Evolutionary conservation across 1,139 yeast genomes (phyloP), one percentile per base, ranked within the genome.

Genomic region (Nadsonia commutata): DNA sequence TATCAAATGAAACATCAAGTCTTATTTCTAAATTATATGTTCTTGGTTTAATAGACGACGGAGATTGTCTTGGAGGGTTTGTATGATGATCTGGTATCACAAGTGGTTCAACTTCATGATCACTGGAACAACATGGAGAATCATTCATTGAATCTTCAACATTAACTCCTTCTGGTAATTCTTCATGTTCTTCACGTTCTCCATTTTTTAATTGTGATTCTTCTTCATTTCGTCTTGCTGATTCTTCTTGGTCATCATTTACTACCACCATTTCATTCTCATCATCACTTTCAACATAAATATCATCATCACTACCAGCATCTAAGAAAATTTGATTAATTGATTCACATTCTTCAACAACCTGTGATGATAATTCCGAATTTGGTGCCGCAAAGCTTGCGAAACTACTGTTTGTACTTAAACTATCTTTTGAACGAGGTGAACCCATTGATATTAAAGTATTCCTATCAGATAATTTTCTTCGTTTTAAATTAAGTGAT

Each of bases 261-360:
- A 48, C 45, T 39, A 40, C 50, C 31, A 44, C 46, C 18, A 46
- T 50, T 20, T 43, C 47, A 17, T 48, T 49, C 31, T 45, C 52
- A 23, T 37, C 40, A 22, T 44, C 45, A 16, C 41, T 50, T 27
- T 27, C 16, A 13, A 8, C 16, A 27, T 27, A 4, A 13, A 6
- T 9, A 8, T 6, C 13, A 7, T 8, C 33, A 4, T 27, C 33
- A 27, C 3, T 7, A 27, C n/a, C 33, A 6, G 9, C 16, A 27
- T 27, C 33, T 6, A 27, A 11, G 16, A 27, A 27, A 3, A 27
- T 27, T 16, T 27, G 33, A 27, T 27, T 27, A 7, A 16, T 3
- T 4, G 38, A 36, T 9, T 7, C 4, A 37, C 42, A 21, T 16
- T 17, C 7, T 21, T 4, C 18, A 38, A 36, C 17, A 36, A 42